These are phyloP conservation scores for Wickerhamiella azyma DNA, from an alignment of 805 yeast genomes.

Conservation along the genomic window DNA sequence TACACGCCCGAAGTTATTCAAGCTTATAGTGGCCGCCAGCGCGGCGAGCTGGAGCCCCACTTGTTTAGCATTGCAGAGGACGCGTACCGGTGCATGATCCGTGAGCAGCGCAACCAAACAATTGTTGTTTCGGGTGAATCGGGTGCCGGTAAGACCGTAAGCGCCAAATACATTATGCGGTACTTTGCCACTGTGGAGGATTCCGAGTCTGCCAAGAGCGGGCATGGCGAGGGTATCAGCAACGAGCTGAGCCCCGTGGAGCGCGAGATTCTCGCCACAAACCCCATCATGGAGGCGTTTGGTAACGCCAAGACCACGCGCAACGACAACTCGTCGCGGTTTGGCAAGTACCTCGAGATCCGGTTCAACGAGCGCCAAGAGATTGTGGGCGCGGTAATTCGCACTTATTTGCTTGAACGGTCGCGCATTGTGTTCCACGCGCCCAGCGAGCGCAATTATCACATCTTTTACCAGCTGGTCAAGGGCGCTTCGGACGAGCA, in stretches of 20 bases:
- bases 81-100: constrained; percentile 88
- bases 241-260: constrained; percentile 81
- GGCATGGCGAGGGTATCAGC: constrained; percentile 2
- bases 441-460: constrained; percentile 79
- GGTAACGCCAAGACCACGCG: constrained; percentile 97
- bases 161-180: constrained; percentile 95
- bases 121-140: constrained; percentile 96
- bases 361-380: constrained; percentile 60
- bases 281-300: constrained; percentile 94
- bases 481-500: constrained; percentile 47
- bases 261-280: constrained; percentile 87
- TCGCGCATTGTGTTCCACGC: constrained; percentile 94
- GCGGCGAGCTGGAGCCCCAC: constrained; percentile 96
- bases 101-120: constrained; percentile 76
- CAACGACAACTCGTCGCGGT: constrained; percentile 94
- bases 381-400: constrained; percentile 86
- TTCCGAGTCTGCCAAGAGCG: constrained; percentile 25
- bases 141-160: constrained; percentile 97
- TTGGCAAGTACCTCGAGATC: constrained; percentile 91
- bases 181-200: constrained; percentile 88
- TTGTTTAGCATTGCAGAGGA: constrained; percentile 96
- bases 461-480: constrained; percentile 80
- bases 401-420: constrained; percentile 86
- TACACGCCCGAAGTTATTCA: constrained; percentile 88
- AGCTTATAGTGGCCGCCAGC: constrained; percentile 80